These are phyloP conservation scores for Chaetomiaceae sp. DNA, from an alignment of 2,329 filamentous ascomycete species.

Conservation along the genomic window DNA sequence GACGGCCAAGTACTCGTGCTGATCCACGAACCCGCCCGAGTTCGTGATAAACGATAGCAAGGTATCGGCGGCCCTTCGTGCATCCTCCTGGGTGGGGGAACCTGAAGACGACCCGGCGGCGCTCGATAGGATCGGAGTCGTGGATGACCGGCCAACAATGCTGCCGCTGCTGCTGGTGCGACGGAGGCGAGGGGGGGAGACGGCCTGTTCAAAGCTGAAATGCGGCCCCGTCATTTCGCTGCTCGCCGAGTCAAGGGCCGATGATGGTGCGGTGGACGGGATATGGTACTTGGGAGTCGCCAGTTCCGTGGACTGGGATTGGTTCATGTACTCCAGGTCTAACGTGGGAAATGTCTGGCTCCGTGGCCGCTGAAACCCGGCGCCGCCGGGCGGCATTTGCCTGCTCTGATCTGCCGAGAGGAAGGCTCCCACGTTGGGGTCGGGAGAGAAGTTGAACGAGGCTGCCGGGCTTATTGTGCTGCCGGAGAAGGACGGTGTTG, in stretches of 20 bases:
- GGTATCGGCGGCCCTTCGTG: constrained; percentile 72
- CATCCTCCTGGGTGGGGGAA: constrained; percentile 80
- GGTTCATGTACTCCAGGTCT: constrained; percentile 54
- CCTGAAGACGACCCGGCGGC: constrained; percentile 53
- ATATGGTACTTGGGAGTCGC: constrained; percentile 47
- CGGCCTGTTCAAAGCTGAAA: constrained; percentile 42
- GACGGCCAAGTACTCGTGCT: constrained; percentile 71
- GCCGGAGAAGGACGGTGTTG: constrained; percentile 63
- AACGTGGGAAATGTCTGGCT: constrained; percentile 82
- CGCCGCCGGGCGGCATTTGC: constrained; percentile 31
- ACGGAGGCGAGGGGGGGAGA: constrained; percentile 42
- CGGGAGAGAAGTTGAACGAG: constrained; percentile 70
- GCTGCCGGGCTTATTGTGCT: constrained; percentile 69
- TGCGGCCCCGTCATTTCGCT: constrained; percentile 41
- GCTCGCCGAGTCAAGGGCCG: constrained; percentile 48
- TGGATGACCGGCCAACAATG: constrained; percentile 31
- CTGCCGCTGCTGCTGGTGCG: constrained; percentile 49
- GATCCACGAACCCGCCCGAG: constrained; percentile 67
- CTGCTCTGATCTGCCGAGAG: constrained; percentile 36
- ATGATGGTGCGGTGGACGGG: constrained; percentile 45
- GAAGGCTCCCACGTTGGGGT: constrained; percentile 65
- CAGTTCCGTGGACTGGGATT: constrained; percentile 38
- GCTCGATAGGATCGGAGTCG: constrained; percentile 27
- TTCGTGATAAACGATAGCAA: constrained; percentile 77
- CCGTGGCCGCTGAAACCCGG: constrained; percentile 63